These are phyloP conservation scores for Colletotrichum cuscutae DNA, from an alignment of 2,329 filamentous ascomycete genomes.

Conservation along the genomic window DNA sequence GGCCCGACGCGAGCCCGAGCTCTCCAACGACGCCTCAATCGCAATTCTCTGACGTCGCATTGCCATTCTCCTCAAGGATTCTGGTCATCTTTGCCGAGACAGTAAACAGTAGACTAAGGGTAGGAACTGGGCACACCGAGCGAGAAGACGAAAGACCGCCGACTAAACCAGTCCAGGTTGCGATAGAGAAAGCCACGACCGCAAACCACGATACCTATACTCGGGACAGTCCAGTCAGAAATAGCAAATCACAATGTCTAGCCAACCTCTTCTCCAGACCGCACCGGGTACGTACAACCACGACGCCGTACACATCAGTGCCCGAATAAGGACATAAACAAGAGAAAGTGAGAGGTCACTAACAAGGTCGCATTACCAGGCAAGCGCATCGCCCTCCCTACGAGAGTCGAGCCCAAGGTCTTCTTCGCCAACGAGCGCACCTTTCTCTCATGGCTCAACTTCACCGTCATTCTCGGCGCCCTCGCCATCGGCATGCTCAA, in stretches of 20 bases:
- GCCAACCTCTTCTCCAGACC: slow-evolving; percentile 94
- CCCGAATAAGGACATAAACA: neutral
- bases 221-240: neutral
- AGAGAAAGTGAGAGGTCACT: slow-evolving; percentile 25
- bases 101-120: neutral
- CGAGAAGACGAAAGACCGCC: neutral
- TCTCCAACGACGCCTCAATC: neutral
- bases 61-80: neutral
- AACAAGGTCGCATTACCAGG: slow-evolving; percentile 61
- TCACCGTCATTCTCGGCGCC: slow-evolving; percentile 97
- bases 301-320: neutral
- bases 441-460: slow-evolving; percentile 99
- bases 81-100: neutral
- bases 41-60: neutral
- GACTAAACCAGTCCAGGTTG: neutral
- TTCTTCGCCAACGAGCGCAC: slow-evolving; percentile 99
- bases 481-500: slow-evolving; percentile 97
- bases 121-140: neutral
- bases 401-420: slow-evolving; percentile 98
- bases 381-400: slow-evolving; percentile 98
- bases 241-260: slow-evolving; percentile 74
- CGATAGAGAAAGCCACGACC: neutral
- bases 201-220: neutral
- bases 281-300: slow-evolving; percentile 75
- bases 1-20: slow-evolving; percentile 23